A percentile compares a stretch with the other conserved stretches of the same genome.
Evolutionary conservation across 2,329 filamentous ascomycete species (phyloP).

Genomic region (Fusarium camptoceras): DNA sequence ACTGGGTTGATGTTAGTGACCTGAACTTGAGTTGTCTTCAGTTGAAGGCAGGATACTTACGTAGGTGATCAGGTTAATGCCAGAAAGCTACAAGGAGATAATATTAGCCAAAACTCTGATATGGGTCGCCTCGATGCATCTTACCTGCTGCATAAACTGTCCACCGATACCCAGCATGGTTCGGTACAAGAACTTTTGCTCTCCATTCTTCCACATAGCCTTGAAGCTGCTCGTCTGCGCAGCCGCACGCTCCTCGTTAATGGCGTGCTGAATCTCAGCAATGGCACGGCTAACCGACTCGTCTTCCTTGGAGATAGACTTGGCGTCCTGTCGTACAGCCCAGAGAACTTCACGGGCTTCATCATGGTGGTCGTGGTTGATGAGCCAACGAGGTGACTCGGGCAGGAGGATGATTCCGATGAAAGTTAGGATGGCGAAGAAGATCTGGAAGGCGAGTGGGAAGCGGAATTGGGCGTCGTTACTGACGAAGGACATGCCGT

Average conservation of each 20-base stretch:
- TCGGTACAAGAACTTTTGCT: constrained; percentile 55
- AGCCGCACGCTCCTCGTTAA: constrained; percentile 56
- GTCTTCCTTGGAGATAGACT: constrained; percentile 44
- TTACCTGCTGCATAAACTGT: constrained; percentile 58
- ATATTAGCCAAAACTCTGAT: neutral
- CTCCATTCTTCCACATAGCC: constrained; percentile 56
- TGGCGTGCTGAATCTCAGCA: constrained; percentile 54
- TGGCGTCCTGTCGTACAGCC: constrained; percentile 48
- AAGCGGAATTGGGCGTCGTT: constrained; percentile 58
- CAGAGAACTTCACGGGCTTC: constrained; percentile 54
- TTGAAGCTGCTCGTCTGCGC: constrained; percentile 49
- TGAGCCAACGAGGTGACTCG: constrained; percentile 59
- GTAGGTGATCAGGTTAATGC: constrained; percentile 53
- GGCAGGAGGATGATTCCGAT: constrained; percentile 52
- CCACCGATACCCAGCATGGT: constrained; percentile 57
- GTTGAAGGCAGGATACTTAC: constrained; percentile 1
- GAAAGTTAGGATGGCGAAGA: constrained; percentile 54
- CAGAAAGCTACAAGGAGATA: constrained; percentile 30
- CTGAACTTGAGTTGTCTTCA: no score
- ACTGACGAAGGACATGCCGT: constrained; percentile 52
- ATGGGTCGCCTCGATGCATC: rapidly evolving
- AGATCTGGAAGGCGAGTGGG: constrained; percentile 58
- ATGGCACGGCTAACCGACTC: constrained; percentile 46
- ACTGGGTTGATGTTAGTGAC: constrained; percentile 25
- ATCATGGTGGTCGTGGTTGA: constrained; percentile 55